phyloP scores from a whole-genome alignment of 140 eudicot species.

The Senecio squalidus region DNA sequence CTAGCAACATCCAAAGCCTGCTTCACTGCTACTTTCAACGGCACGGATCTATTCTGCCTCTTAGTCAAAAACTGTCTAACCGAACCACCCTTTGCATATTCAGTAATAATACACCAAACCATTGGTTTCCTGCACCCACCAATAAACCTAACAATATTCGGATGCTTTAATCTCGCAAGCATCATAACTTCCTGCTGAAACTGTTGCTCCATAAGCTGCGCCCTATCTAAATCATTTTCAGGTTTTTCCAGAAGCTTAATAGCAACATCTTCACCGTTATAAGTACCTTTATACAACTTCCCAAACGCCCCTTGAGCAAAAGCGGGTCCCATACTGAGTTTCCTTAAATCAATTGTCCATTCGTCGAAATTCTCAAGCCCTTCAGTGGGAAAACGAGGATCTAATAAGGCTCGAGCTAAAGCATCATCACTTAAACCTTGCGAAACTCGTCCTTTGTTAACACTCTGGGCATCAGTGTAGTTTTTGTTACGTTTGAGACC shows the following conservation, averaged over 20 bases:
- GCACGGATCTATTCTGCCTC: slow-evolving; percentile 76
- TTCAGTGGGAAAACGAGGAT: slow-evolving; percentile 57
- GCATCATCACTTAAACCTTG: slow-evolving; percentile 84
- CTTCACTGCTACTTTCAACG: slow-evolving; percentile 84
- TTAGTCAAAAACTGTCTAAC: slow-evolving; percentile 79
- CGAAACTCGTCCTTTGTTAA: slow-evolving; percentile 63
- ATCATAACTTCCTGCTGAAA: slow-evolving; percentile 95
- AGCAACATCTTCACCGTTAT: slow-evolving; percentile 88
- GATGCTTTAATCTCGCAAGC: slow-evolving; percentile 83
- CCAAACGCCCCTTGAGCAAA: slow-evolving; percentile 98
- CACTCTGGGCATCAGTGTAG: slow-evolving; percentile 71
- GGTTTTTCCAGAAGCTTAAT: slow-evolving; percentile 92
- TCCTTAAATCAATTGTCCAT: slow-evolving; percentile 87
- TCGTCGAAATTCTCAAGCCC: slow-evolving; percentile 83
- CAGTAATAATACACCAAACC: slow-evolving; percentile 96
- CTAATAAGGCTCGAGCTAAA: slow-evolving; percentile 77
- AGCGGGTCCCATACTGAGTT: slow-evolving; percentile 87
- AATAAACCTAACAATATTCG: slow-evolving; percentile 83
- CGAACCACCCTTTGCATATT: slow-evolving; percentile 95
- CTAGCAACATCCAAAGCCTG: slow-evolving; percentile 97
- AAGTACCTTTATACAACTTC: slow-evolving; percentile 78
- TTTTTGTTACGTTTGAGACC: slow-evolving; percentile 67
- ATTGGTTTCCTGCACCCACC: slow-evolving; percentile 94
- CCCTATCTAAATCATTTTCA: slow-evolving; percentile 76
- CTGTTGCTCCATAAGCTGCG: slow-evolving; percentile 87